Evolutionary conservation across 148 eudicot species (phyloP).

Genomic region (Fallopia convolvulus): DNA sequence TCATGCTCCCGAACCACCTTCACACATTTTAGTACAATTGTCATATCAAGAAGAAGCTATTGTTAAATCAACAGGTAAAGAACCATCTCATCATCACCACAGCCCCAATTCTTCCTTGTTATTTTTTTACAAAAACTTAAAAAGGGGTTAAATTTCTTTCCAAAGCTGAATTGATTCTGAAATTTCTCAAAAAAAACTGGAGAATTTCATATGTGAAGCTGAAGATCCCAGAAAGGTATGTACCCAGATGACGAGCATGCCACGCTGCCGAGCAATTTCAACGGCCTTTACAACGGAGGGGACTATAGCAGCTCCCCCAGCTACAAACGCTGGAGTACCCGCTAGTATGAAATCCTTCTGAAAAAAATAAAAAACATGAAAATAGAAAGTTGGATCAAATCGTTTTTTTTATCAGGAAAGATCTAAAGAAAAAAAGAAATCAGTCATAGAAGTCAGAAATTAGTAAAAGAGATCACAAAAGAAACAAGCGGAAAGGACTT

Average conservation of each 20-base stretch:
- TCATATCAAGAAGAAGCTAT: not conserved
- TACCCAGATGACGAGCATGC: slow-evolving; percentile 87
- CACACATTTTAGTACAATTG: not conserved
- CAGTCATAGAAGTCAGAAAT: not conserved
- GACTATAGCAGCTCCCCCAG: slow-evolving; percentile 68
- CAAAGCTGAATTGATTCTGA: not conserved
- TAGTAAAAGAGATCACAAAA: not conserved
- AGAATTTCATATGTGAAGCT: not conserved
- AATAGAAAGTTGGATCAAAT: not conserved
- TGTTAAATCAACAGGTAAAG: not conserved
- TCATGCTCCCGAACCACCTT: slow-evolving; percentile 98
- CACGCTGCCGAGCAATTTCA: slow-evolving; percentile 70
- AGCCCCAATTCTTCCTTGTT: too few species aligned
- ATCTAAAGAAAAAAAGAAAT: not conserved
- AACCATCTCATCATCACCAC: not conserved
- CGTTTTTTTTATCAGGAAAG: not conserved
- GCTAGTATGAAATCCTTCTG: slow-evolving; percentile 83
- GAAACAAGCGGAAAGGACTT: not conserved
- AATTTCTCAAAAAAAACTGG: not conserved
- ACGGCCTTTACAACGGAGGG: slow-evolving; percentile 79
- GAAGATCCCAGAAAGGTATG: slow-evolving; percentile 21
- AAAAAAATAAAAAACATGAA: slow-evolving; percentile 13
- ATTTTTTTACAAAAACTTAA: too few species aligned
- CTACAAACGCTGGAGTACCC: slow-evolving; percentile 45
- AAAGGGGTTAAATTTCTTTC: too few species aligned